Evolutionary conservation across 441 rosid genomes (phyloP).

Genomic region (Theobroma grandiflorum): DNA sequence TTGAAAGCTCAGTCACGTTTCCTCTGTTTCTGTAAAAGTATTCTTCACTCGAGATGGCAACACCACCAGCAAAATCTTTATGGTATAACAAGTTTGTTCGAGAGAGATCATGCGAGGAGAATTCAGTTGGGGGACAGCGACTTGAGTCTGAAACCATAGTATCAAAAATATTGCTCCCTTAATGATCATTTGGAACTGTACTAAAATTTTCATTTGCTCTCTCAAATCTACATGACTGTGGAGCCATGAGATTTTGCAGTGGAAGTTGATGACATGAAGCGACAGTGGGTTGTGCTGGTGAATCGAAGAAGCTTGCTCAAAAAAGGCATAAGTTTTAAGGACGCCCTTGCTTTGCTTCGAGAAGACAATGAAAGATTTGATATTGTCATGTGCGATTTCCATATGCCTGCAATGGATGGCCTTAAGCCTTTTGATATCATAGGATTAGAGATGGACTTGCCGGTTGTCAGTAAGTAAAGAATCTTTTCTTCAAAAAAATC

Average conservation of each 20-base stretch:
- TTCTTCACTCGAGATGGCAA: conserved; percentile 2
- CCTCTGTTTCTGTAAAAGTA: neutral
- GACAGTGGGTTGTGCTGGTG: neutral
- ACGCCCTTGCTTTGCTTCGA: conserved; percentile 41
- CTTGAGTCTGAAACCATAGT: conserved; percentile 2
- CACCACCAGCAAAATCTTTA: neutral
- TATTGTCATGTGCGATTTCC: conserved; percentile 36
- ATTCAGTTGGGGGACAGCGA: neutral
- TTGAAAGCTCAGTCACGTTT: conserved; percentile 11
- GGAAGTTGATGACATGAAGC: conserved; percentile 5
- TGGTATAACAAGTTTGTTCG: neutral
- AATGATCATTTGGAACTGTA: neutral
- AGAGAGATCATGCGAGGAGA: neutral
- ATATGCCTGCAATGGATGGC: conserved; percentile 52
- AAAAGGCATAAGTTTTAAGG: neutral
- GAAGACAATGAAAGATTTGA: conserved; percentile 40
- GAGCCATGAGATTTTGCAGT: neutral
- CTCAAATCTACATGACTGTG: neutral
- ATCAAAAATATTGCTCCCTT: neutral
- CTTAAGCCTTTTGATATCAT: conserved; percentile 35
- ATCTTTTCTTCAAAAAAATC: no score
- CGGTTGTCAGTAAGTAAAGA: conserved; percentile 43
- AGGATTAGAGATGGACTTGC: conserved; percentile 32
- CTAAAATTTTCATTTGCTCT: neutral
- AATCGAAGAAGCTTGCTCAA: conserved; percentile 12